Percentiles rank a stretch among this genome's conserved stretches.
Evolutionary conservation across 2,329 filamentous ascomycete genomes (phyloP).

Genomic region (Colletotrichum incanum): DNA sequence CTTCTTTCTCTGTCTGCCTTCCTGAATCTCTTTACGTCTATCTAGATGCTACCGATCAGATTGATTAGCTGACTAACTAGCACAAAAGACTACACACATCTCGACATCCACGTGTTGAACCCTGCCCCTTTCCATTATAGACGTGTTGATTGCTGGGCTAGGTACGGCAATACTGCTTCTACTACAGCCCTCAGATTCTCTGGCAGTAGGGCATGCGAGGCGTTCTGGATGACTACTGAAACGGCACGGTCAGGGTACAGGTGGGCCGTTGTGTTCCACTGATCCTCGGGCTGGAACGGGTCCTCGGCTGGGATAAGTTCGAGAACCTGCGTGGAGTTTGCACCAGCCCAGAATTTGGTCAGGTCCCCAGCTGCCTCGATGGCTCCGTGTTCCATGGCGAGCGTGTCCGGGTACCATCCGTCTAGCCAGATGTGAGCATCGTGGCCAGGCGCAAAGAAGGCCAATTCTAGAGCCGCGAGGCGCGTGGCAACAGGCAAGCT

Average conservation of each 20-base stretch:
- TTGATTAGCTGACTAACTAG: too few relatives aligned
- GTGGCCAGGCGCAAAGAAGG: conserved; percentile 3
- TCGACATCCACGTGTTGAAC: too few relatives aligned
- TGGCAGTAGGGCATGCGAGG: conserved; percentile 7
- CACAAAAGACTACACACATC: too few relatives aligned
- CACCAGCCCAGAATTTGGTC: background rate
- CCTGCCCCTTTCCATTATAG: background rate
- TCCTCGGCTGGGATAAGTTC: conserved; percentile 2
- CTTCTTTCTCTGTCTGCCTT: too few relatives aligned
- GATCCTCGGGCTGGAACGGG: background rate
- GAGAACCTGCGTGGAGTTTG: conserved; percentile 5
- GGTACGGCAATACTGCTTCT: background rate
- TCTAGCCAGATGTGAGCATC: background rate
- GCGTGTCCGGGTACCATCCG: conserved; percentile 1
- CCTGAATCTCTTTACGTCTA: too few relatives aligned
- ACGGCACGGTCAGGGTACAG: background rate
- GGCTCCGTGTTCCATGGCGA: background rate
- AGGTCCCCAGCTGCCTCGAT: background rate
- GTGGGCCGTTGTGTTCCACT: background rate
- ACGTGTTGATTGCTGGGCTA: background rate
- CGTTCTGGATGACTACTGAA: background rate
- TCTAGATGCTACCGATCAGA: too few relatives aligned
- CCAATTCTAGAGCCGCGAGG: background rate
- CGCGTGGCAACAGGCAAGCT: background rate
- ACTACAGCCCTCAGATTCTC: conserved; percentile 3